A percentile compares a stretch with the other conserved stretches of the same genome.
phyloP scores from a whole-genome alignment of 345 rosid species.

The Ricinus communis region DNA sequence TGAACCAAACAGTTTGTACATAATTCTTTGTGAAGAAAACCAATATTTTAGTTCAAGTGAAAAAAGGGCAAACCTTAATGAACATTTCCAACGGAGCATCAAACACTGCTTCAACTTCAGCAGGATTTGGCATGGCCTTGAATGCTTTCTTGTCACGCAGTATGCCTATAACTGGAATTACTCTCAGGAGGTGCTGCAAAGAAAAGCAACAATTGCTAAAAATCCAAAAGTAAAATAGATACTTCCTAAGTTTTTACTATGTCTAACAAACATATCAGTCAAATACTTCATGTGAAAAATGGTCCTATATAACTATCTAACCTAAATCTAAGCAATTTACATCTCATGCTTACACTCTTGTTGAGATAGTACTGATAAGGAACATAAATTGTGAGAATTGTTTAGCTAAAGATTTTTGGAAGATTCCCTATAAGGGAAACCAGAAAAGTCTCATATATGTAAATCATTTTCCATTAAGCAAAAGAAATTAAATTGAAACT shows the following conservation, averaged over 20 bases:
- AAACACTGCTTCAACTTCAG: conserved; percentile 83
- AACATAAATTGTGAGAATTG: not conserved
- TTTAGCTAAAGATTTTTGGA: not conserved
- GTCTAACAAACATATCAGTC: not conserved
- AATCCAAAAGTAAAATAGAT: not conserved
- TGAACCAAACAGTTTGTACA: conserved; percentile 19
- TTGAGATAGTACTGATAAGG: not conserved
- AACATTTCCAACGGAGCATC: conserved; percentile 96
- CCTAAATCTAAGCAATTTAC: not conserved
- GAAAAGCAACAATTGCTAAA: conserved; percentile 14
- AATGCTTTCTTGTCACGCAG: conserved; percentile 53
- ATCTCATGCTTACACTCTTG: not conserved
- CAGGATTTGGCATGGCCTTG: conserved; percentile 66
- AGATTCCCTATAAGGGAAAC: not conserved
- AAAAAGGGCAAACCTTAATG: conserved; percentile 58
- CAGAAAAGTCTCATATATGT: not conserved
- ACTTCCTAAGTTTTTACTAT: not conserved
- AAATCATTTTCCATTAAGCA: not conserved
- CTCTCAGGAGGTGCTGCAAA: conserved; percentile 86
- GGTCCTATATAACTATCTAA: not conserved
- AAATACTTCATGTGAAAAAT: not conserved
- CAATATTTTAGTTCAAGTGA: conserved; percentile 8
- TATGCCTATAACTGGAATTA: conserved; percentile 82
- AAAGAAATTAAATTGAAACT: not conserved
- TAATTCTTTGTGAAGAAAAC: conserved; percentile 1